Percentiles rank a stretch among this genome's conserved stretches.
These are phyloP conservation scores for Claviceps quebecensis DNA, from an alignment of 2,329 filamentous ascomycete genomes.

Conservation along the genomic window DNA sequence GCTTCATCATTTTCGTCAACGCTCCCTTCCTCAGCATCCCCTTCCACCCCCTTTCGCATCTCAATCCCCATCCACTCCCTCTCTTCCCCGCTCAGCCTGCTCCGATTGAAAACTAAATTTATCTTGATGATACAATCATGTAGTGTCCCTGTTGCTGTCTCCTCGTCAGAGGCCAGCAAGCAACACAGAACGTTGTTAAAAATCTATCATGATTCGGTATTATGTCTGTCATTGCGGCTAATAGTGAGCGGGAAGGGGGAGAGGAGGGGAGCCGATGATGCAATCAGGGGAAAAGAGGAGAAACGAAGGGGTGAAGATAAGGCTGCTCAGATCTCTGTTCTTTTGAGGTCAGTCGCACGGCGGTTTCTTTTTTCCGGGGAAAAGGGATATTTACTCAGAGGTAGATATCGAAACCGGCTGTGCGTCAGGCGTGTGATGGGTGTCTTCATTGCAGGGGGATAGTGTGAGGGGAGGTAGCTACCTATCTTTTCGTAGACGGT, in stretches of 20 bases:
- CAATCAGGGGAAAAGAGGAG: background rate
- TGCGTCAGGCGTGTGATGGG: constrained; percentile 1
- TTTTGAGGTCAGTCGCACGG: constrained; percentile 14
- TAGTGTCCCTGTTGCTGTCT: background rate
- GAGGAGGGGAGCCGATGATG: background rate
- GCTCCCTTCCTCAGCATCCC: background rate
- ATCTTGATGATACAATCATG: background rate
- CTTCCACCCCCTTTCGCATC: background rate
- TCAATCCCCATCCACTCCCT: background rate
- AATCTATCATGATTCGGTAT: background rate
- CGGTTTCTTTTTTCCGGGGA: background rate
- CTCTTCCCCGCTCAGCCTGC: constrained; percentile 20
- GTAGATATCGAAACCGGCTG: background rate
- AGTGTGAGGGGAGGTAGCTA: no score
- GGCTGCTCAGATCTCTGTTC: constrained; percentile 39
- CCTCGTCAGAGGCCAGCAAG: background rate
- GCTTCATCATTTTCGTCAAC: constrained; percentile 8
- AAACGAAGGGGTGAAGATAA: background rate
- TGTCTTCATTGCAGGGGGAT: constrained; percentile 4
- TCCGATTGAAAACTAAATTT: constrained; percentile 41
- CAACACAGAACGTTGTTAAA: background rate
- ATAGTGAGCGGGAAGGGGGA: background rate
- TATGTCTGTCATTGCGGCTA: constrained; percentile 24
- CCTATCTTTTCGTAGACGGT: background rate
- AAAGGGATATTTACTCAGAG: background rate